A percentile compares a stretch with the other conserved stretches of the same genome.
Conservation (phyloP, 164 flowering plant genomes). For the Magnolia changhungtana region DNA sequence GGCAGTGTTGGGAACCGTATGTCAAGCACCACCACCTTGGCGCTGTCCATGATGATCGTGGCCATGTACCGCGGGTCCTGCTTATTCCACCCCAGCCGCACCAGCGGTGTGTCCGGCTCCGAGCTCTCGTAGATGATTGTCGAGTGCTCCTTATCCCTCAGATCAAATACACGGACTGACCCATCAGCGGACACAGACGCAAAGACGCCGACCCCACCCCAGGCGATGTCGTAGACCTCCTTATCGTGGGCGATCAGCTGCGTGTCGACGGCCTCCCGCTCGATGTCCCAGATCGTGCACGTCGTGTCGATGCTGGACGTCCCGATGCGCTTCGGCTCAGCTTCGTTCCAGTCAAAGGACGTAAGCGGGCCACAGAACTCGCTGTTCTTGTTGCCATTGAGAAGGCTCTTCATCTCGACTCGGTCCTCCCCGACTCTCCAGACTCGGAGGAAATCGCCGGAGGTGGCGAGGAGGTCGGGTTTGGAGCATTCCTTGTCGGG, state of each 20-base stretch:
- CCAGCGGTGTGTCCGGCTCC: constrained; percentile 78
- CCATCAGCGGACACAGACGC: constrained; percentile 96
- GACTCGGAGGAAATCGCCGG: constrained; percentile 67
- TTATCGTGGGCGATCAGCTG: constrained; percentile 89
- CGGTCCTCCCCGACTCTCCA: constrained; percentile 56
- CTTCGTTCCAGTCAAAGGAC: constrained; percentile 92
- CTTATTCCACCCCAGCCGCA: constrained; percentile 89
- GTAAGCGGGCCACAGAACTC: constrained; percentile 75
- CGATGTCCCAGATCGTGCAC: constrained; percentile 91
- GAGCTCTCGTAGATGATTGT: constrained; percentile 91
- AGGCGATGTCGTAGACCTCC: constrained; percentile 91
- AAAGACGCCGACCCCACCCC: constrained; percentile 92
- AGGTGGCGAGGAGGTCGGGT: constrained; percentile 86
- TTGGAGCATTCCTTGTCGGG: constrained; percentile 75
- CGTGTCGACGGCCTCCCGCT: constrained; percentile 67
- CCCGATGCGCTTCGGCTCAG: constrained; percentile 74
- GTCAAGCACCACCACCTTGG: constrained; percentile 82
- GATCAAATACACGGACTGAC: constrained; percentile 76
- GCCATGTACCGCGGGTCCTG: constrained; percentile 96
- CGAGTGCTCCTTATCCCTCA: constrained; percentile 90
- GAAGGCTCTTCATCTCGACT: constrained; percentile 45
- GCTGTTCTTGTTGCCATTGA: constrained; percentile 64
- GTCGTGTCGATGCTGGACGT: constrained; percentile 91
- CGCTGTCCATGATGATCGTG: constrained; percentile 79
- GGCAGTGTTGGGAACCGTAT: constrained; percentile 82